phyloP scores from a whole-genome alignment of 331 rosid species.

The Rhamnella rubrinervis region DNA sequence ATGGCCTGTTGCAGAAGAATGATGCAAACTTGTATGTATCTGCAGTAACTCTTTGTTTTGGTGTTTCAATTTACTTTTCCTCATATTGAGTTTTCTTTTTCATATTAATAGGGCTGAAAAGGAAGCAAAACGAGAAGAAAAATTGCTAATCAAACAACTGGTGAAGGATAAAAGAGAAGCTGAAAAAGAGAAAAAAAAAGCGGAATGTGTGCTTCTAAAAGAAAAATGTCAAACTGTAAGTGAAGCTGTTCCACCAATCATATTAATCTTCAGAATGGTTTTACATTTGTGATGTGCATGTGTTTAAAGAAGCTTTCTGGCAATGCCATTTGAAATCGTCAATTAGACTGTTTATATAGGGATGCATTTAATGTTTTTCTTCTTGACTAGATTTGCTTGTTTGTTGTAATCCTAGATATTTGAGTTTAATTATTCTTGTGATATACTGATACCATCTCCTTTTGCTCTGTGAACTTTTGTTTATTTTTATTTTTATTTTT shows the following conservation, averaged over 20 bases:
- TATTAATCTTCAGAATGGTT: not conserved
- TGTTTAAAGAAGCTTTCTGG: no score
- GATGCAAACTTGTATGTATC: conserved; percentile 60
- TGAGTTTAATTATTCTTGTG: no score
- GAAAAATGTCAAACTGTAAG: conserved; percentile 61
- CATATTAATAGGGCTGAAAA: conserved; percentile 58
- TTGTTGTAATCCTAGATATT: no score
- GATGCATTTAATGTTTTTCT: no score
- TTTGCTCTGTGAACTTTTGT: no score
- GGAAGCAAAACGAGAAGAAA: conserved; percentile 64
- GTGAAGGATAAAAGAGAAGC: conserved; percentile 60
- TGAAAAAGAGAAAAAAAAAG: conserved; percentile 61
- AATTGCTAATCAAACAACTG: conserved; percentile 64
- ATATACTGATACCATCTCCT: no score
- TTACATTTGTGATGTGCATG: no score
- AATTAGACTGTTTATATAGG: no score
- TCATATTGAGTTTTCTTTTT: conserved; percentile 4
- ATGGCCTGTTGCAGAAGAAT: conserved; percentile 56
- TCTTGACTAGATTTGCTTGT: no score
- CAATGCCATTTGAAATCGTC: no score
- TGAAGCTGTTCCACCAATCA: not conserved
- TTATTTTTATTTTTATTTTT: not conserved
- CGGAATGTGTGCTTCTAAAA: conserved; percentile 42
- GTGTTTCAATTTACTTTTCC: conserved; percentile 15
- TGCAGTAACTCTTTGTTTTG: conserved; percentile 3